phyloP scores from a whole-genome alignment of 352 stramenopile species.

The Nothophytophthora sp. region DNA sequence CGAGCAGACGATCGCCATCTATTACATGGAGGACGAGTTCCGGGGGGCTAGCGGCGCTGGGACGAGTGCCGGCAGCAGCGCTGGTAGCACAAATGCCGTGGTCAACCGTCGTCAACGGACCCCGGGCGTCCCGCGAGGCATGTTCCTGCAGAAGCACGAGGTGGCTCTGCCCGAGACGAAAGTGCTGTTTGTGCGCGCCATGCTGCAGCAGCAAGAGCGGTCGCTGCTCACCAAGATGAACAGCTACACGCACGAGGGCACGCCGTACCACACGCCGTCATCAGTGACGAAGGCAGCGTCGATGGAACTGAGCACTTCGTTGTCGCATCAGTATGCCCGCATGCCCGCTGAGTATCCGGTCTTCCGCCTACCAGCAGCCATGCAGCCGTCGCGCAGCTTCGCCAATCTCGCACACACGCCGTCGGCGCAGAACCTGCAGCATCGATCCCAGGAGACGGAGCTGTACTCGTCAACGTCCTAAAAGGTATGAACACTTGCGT shows the following conservation, averaged over 20 bases:
- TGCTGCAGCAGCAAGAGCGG: constrained; percentile 86
- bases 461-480: too few species aligned
- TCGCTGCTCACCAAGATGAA: constrained; percentile 72
- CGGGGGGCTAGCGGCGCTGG: constrained; percentile 25
- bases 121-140: constrained; percentile 42
- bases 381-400: constrained; percentile 41
- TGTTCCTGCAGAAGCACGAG: constrained; percentile 80
- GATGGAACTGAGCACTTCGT: constrained; percentile 43
- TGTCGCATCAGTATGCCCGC: constrained; percentile 36
- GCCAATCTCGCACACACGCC: constrained; percentile 25
- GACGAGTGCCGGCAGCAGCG: constrained; percentile 5
- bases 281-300: constrained; percentile 39
- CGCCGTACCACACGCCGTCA: constrained; percentile 15
- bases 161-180: constrained; percentile 75
- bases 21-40: constrained; percentile 81
- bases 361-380: constrained; percentile 52
- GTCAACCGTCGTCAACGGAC: constrained; percentile 32
- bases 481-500: too few species aligned
- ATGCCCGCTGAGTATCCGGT: constrained; percentile 61
- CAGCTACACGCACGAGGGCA: constrained; percentile 24
- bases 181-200: constrained; percentile 79
- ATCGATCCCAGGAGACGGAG: constrained; percentile 10
- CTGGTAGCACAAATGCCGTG: constrained; percentile 21
- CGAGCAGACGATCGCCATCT: constrained; percentile 48
- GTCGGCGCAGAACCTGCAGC: constrained; percentile 8